phyloP scores from a whole-genome alignment of 1,139 yeast genomes.

The Schizosaccharomyces versatilis region DNA sequence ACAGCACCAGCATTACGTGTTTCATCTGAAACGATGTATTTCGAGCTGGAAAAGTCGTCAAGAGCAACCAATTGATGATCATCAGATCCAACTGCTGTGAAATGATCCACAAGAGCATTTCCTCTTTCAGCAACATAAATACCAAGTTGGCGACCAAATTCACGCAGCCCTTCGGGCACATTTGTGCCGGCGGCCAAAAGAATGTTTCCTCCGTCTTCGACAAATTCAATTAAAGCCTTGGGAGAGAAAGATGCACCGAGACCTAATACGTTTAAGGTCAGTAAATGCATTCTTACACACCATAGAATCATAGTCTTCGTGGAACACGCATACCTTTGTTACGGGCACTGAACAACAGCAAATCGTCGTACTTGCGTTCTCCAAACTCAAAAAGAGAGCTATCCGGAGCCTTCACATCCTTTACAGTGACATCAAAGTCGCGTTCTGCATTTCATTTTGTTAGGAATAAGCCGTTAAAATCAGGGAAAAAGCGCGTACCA shows the following conservation, averaged over 20 bases:
- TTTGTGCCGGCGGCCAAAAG: slow-evolving; percentile 38
- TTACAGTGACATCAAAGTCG: slow-evolving; percentile 18
- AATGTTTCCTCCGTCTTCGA: slow-evolving; percentile 52
- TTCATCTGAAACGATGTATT: slow-evolving; percentile 8
- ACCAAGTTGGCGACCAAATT: slow-evolving; percentile 59
- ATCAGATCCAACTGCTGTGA: slow-evolving; percentile 20
- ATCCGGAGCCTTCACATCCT: slow-evolving; percentile 17
- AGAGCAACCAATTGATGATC: slow-evolving; percentile 7
- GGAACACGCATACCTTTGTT: slow-evolving; percentile 14
- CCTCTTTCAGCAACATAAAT: slow-evolving; percentile 66
- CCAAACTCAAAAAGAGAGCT: slow-evolving; percentile 25
- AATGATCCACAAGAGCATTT: slow-evolving; percentile 45
- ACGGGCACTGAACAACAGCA: slow-evolving; percentile 28
- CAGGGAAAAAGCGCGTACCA: slow-evolving; percentile 8
- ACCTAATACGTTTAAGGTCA: slow-evolving; percentile 8
- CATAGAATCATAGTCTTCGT: background rate
- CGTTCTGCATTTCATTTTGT: slow-evolving; percentile 13
- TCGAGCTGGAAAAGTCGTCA: slow-evolving; percentile 7
- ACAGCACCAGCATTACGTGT: slow-evolving; percentile 13
- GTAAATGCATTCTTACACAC: slow-evolving; percentile 5
- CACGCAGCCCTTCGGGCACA: slow-evolving; percentile 47
- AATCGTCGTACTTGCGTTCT: slow-evolving; percentile 28
- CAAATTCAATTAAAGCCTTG: slow-evolving; percentile 29
- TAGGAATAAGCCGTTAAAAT: background rate
- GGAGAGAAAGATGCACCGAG: slow-evolving; percentile 26